Conservation (phyloP, 108 stramenopile species). For the Cylindrotheca fusiformis region DNA sequence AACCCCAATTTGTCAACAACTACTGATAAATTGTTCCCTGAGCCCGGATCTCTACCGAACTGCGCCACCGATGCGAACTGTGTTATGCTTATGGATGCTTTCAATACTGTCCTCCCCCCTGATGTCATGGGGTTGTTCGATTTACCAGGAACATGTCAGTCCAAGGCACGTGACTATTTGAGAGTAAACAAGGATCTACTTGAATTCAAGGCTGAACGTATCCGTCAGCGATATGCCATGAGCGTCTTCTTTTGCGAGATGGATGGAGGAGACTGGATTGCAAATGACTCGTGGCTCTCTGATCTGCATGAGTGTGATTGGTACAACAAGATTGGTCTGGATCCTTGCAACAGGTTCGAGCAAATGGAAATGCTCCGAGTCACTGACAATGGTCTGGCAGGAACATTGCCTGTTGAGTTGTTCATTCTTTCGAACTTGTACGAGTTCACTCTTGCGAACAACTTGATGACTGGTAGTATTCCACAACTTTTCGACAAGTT, state of each 20-base stretch:
- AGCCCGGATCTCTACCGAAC: conserved; percentile 12
- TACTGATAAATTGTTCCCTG: conserved; percentile 27
- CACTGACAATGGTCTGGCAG: conserved; percentile 40
- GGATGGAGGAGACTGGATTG: conserved; percentile 50
- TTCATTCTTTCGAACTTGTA: conserved; percentile 42
- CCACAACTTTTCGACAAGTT: conserved; percentile 23
- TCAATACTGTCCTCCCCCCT: conserved; percentile 36
- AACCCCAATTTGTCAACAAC: conserved; percentile 11
- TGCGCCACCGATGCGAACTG: conserved; percentile 37
- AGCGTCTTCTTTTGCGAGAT: conserved; percentile 45
- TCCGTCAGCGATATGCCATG: conserved; percentile 48
- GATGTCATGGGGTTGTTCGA: conserved; percentile 29
- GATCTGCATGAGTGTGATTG: conserved; percentile 58
- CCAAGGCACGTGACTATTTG: conserved; percentile 44
- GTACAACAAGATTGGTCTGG: conserved; percentile 43
- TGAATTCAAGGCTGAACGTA: conserved; percentile 41
- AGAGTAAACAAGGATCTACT: conserved; percentile 44
- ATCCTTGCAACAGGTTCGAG: conserved; percentile 42
- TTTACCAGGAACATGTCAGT: conserved; percentile 44
- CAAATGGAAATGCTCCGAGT: conserved; percentile 43
- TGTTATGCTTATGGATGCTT: conserved; percentile 28
- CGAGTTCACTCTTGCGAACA: conserved; percentile 43
- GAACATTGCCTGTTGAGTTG: conserved; percentile 44
- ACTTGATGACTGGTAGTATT: conserved; percentile 43
- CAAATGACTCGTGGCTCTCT: conserved; percentile 40